Conservation (phyloP, 2,329 filamentous ascomycete genomes). For the Paecilomyces niveus region DNA sequence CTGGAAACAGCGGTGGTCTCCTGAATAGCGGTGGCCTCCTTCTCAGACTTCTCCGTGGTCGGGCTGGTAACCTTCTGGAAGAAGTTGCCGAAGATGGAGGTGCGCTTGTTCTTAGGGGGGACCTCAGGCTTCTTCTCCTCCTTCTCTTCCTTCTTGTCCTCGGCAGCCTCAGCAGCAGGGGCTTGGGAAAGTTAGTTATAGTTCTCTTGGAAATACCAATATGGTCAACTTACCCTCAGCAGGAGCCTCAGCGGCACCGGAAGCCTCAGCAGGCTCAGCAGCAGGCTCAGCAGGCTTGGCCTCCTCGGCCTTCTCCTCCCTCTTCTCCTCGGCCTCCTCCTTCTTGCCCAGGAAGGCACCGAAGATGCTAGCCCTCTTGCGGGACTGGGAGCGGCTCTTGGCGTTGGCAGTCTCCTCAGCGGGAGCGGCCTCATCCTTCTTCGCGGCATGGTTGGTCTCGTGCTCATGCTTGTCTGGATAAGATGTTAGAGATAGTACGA, state of each 20-base stretch:
- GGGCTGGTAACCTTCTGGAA: constrained; percentile 59
- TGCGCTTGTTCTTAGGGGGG: constrained; percentile 63
- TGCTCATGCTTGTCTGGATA: constrained; percentile 37
- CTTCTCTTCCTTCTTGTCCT: constrained; percentile 32
- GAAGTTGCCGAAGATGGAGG: constrained; percentile 73
- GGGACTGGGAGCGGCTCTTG: constrained; percentile 54
- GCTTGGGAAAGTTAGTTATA: constrained; percentile 35
- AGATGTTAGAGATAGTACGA: constrained; percentile 17
- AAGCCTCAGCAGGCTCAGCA: constrained; percentile 31
- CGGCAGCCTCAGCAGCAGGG: constrained; percentile 23
- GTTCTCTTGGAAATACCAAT: neutral
- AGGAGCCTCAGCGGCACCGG: constrained; percentile 25
- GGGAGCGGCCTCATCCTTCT: constrained; percentile 38
- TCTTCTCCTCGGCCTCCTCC: constrained; percentile 30
- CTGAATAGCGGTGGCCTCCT: constrained; percentile 40
- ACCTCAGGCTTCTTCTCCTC: constrained; percentile 35
- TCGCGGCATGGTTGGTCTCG: constrained; percentile 10
- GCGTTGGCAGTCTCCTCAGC: constrained; percentile 46
- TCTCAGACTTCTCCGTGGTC: constrained; percentile 40
- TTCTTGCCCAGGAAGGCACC: constrained; percentile 55
- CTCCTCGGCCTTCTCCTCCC: constrained; percentile 38
- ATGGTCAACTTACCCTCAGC: constrained; percentile 16
- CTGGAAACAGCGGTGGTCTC: constrained; percentile 42
- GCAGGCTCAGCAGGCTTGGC: constrained; percentile 23
- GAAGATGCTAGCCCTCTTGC: constrained; percentile 55